phyloP scores from a whole-genome alignment of 768 basidiomycete genomes.

The Trametes cubensis region DNA sequence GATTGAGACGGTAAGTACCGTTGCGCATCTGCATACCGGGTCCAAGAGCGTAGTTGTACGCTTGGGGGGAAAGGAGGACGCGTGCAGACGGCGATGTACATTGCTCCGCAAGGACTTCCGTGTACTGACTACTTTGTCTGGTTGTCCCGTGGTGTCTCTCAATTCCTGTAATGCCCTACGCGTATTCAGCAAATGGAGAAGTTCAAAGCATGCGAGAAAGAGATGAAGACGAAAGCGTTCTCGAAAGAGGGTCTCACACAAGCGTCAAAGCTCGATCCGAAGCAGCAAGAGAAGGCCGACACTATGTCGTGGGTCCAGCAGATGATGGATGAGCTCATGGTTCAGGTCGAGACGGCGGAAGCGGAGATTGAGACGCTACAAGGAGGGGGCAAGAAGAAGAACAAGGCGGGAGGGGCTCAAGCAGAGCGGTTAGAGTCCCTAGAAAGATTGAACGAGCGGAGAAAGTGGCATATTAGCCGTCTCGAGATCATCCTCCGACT shows the following conservation, averaged over 20 bases:
- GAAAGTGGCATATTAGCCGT: slow-evolving; percentile 93
- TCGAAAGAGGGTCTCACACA: slow-evolving; percentile 97
- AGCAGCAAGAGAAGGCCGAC: slow-evolving; percentile 95
- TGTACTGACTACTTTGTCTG: slow-evolving; percentile 19
- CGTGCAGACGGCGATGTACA: slow-evolving; percentile 20
- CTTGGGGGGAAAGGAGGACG: slow-evolving; percentile 10
- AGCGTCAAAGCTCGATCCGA: slow-evolving; percentile 92
- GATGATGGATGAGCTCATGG: slow-evolving; percentile 87
- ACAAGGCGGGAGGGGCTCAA: slow-evolving; percentile 63
- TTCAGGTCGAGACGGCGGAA: slow-evolving; percentile 93
- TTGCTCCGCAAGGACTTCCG: slow-evolving; percentile 5
- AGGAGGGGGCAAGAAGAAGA: slow-evolving; percentile 78
- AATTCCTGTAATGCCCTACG: slow-evolving; percentile 29
- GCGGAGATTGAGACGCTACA: slow-evolving; percentile 91
- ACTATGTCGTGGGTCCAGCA: slow-evolving; percentile 83
- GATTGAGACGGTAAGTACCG: slow-evolving; percentile 87
- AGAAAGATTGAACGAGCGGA: slow-evolving; percentile 86
- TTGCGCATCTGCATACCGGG: slow-evolving; percentile 13
- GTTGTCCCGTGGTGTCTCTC: slow-evolving; percentile 25
- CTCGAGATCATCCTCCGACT: slow-evolving; percentile 92
- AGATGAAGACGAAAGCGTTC: slow-evolving; percentile 99
- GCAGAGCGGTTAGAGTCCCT: slow-evolving; percentile 80
- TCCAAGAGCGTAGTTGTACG: slow-evolving; percentile 5
- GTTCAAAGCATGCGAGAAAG: slow-evolving; percentile 99
- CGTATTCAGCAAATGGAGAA: slow-evolving; percentile 97